Evolutionary conservation across 1,284 basidiomycete genomes (phyloP), one percentile per base, ranked within the genome.

Genomic region (Athelia sp.): DNA sequence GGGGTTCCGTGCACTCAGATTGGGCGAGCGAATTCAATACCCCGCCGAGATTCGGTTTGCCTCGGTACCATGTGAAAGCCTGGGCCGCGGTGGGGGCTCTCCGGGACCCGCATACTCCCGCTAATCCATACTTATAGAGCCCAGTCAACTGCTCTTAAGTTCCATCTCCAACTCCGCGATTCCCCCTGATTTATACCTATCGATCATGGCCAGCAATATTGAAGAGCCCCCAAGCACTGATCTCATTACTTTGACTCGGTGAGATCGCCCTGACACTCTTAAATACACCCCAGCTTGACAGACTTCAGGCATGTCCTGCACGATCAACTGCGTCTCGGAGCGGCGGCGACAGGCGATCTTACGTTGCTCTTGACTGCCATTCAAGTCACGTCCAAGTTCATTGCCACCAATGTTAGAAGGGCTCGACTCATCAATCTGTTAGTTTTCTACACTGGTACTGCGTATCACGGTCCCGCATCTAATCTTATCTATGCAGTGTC

Each of bases 341-440:
- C 80, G 11, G 69, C 79, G 11, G 93, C 93, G 11, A 91, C 90
- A 1, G 96, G 97, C 56, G 97, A 99, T 72, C 76, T 99, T 50
- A 99, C 97, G 15, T 73, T 99, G 55, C 79, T 99, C 51, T 81
- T 99, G 56, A 95, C 87, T 54, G 95, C 94, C 49, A 97, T 99
- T 64, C 94, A 98, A 70, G 90, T 94, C 56, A 93, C 93, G 47
- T 90, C 87, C 72, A 92, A 90, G 71, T 98, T 98, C 77, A 99
- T 99, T 66, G 94, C 97, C 13, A 96, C 91, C 59, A 98, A 98
- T 61, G 97, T 98, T 57, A 87, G 97, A 59, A 93, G 94, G 72
- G 96, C 97, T 22, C 84, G 96, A 49, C 76, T 99, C 58, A 98
- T 99, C 74, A 99, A 99, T 70, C 81, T 99, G 89, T 96, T 62